Evolutionary conservation across 192 early-diverging fungal genomes (phyloP), one percentile per base, ranked within the genome.

Genomic region (Backusella luteola): DNA sequence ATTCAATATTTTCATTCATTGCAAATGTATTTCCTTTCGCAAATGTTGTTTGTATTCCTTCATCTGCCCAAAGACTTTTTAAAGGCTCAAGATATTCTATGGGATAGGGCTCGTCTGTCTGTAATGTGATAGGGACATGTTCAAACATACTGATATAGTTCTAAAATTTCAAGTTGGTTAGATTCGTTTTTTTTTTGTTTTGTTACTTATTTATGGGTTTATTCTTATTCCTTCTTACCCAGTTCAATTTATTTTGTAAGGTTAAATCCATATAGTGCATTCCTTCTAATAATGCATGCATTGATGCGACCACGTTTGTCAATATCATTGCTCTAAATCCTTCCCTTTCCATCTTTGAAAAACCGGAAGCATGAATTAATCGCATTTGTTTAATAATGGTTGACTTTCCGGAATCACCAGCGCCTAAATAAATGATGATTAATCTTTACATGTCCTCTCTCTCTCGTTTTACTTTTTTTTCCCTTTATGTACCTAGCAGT

Each of bases 361-460:
- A 79, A 6, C 49, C 35, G 42, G 59, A 67, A 21, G 66, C 42
- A 74, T 79, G 67, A 23, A 79, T 79, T 5, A 87, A 44, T 46
- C 81, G 80, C 86, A 87, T 87, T 67, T 87, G 86, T 53, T 87
- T 87, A 23, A 87, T 49, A 71, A 87, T 82, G 4, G 87, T 89
- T 4, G 86, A 84, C 75, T 89, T 89, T 53, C 88, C 88, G 34
- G 85, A 85, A 76, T 89, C 88, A 14, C 85, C 84, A 36, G 85
- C 81, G 17, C 87, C 87, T 88, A 81, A 15, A 17, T 36, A 32
- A 35, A 12, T 5, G n/a, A 52, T 29, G 15, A 66, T 49, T 26
- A 34, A n/a, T 39, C 36, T 23, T 32, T 26, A 21, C 17, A 36
- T 44, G 4, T 2, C 15, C 14, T 32, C 32, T 32, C 29, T 32